These are phyloP conservation scores for Colletotrichum karsti DNA, from an alignment of 2,329 filamentous ascomycete genomes.

Conservation along the genomic window DNA sequence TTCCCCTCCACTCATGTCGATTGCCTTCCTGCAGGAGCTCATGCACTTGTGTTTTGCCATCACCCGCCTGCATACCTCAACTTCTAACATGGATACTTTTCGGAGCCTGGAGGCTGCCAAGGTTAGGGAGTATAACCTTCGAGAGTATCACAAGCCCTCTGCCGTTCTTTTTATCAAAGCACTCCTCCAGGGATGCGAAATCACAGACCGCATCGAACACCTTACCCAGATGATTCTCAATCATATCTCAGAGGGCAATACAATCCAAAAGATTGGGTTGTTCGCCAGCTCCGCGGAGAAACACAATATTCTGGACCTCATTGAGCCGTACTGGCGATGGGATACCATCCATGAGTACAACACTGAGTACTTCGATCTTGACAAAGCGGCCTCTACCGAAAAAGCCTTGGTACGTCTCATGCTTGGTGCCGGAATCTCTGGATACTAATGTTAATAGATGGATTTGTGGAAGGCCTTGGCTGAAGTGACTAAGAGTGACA, in stretches of 20 bases:
- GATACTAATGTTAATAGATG: background rate
- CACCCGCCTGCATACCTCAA: background rate
- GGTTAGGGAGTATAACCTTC: no score
- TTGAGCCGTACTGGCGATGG: background rate
- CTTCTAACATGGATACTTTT: background rate
- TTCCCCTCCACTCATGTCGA: background rate
- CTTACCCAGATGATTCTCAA: background rate
- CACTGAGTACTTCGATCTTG: background rate
- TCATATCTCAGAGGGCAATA: background rate
- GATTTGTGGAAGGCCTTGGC: background rate
- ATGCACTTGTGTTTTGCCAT: background rate
- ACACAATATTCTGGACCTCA: background rate
- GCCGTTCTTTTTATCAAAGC: background rate
- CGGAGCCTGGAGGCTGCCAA: no score
- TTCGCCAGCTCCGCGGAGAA: background rate
- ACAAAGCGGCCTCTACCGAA: background rate
- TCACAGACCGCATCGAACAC: background rate
- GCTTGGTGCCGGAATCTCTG: background rate
- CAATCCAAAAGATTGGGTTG: background rate
- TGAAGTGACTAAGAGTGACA: background rate
- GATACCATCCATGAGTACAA: rapidly evolving
- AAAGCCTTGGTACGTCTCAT: background rate
- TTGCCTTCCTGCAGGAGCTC: background rate
- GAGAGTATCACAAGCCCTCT: background rate
- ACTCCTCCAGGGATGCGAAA: background rate